Evolutionary conservation across 2,329 filamentous ascomycete species (phyloP).

Genomic region (Zymoseptoria crescenta): DNA sequence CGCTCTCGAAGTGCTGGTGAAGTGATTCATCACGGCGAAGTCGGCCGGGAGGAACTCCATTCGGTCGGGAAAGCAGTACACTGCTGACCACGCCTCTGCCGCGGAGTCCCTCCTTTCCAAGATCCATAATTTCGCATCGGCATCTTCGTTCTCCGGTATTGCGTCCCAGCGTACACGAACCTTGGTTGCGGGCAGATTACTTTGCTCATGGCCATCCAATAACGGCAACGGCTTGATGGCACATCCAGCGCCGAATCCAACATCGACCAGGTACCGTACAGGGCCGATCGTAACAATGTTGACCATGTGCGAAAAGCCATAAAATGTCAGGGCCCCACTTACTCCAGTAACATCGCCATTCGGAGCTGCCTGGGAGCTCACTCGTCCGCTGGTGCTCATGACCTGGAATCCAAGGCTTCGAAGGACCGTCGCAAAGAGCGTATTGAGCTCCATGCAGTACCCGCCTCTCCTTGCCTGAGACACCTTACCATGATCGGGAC

Average conservation of each 20-base stretch:
- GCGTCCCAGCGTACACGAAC: conserved; percentile 16
- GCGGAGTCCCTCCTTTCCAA: conserved; percentile 28
- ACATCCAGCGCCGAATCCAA: conserved; percentile 57
- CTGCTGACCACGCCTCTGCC: conserved; percentile 45
- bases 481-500: conserved; percentile 4
- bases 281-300: conserved; percentile 41
- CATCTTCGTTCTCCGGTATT: conserved; percentile 15
- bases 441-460: conserved; percentile 55
- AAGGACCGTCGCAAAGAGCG: conserved; percentile 45
- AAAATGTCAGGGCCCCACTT: conserved; percentile 4
- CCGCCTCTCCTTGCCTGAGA: conserved; percentile 43
- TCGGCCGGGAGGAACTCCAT: conserved; percentile 55
- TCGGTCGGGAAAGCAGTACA: conserved; percentile 56
- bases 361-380: conserved; percentile 22
- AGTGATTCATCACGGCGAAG: conserved; percentile 54
- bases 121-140: conserved; percentile 36
- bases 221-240: conserved; percentile 52
- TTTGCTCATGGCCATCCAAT: conserved; percentile 31
- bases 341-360: conserved; percentile 2
- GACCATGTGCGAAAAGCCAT: conserved; percentile 34
- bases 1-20: conserved; percentile 41
- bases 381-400: conserved; percentile 34
- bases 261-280: conserved; percentile 50
- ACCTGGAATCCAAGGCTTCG: conserved; percentile 44
- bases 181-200: neutral